Percentiles rank a stretch among this genome's conserved stretches.
Conservation (phyloP, 441 rosid genomes). For the Sinapis alba region DNA sequence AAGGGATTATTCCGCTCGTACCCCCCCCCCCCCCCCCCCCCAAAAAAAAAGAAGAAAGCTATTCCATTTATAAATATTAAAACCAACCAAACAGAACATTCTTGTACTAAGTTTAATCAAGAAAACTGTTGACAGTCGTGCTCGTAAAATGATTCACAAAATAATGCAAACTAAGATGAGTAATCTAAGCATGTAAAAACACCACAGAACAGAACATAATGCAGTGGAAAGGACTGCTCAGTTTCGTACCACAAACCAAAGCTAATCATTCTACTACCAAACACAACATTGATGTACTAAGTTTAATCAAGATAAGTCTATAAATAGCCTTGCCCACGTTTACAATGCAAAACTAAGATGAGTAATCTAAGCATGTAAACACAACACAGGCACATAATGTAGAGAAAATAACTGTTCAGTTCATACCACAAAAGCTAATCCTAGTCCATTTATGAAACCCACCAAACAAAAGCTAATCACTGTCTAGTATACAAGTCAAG, state of each 20-base stretch:
- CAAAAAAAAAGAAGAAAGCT: not conserved
- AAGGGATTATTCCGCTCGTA: too few species aligned
- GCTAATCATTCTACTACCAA: slow-evolving; percentile 3
- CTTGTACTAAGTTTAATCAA: too few species aligned
- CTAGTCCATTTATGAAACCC: not conserved
- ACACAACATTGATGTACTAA: not conserved
- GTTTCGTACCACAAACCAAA: not conserved
- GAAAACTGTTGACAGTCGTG: too few species aligned
- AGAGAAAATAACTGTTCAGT: not conserved
- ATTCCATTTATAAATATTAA: not conserved
- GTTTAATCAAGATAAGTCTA: not conserved
- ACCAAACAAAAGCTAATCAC: not conserved
- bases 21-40: too few species aligned
- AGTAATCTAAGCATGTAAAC: not conserved
- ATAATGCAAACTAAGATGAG: not conserved
- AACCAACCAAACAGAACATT: not conserved
- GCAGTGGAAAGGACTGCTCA: not conserved
- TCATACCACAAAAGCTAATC: not conserved
- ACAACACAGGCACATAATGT: not conserved
- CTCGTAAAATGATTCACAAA: too few species aligned
- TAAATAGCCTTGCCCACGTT: not conserved
- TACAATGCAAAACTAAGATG: not conserved
- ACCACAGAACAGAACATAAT: not conserved
- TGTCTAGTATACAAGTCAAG: not conserved
- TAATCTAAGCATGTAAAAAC: not conserved